phyloP scores from a whole-genome alignment of 2,329 filamentous ascomycete genomes.

The Claviceps humidiphila region DNA sequence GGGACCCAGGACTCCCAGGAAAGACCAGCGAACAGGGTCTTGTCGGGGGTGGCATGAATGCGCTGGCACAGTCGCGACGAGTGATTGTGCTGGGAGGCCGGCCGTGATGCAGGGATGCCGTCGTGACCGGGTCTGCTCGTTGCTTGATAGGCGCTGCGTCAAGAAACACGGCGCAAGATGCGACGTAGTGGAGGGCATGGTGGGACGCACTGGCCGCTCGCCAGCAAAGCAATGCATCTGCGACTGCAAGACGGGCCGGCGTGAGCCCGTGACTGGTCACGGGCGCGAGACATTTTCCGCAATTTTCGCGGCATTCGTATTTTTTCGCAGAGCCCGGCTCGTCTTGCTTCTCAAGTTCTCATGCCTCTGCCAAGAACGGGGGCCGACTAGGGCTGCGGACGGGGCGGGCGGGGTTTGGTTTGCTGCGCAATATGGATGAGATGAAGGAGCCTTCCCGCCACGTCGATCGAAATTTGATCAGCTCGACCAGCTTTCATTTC shows the following conservation, averaged over 20 bases:
- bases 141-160: slow-evolving; percentile 24
- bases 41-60: slow-evolving; percentile 25
- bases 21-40: slow-evolving; percentile 7
- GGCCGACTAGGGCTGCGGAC: background rate
- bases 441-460: too few species aligned
- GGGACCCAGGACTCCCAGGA: slow-evolving; percentile 9
- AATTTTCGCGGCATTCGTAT: background rate
- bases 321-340: too few species aligned
- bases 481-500: too few species aligned
- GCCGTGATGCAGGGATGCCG: slow-evolving; percentile 19
- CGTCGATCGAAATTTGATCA: too few species aligned
- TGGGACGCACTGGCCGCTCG: slow-evolving; percentile 24
- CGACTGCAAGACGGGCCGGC: background rate
- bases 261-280: background rate
- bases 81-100: slow-evolving; percentile 23
- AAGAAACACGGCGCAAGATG: slow-evolving; percentile 7
- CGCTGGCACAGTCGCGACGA: slow-evolving; percentile 30
- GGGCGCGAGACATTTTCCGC: background rate
- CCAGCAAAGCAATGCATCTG: slow-evolving; percentile 30
- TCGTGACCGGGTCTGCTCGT: slow-evolving; percentile 20
- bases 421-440: too few species aligned
- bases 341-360: too few species aligned
- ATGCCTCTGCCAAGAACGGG: background rate
- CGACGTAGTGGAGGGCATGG: slow-evolving; percentile 23
- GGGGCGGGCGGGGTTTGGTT: background rate